phyloP scores from a whole-genome alignment of 116 monocot species.

The Cymodocea nodosa region DNA sequence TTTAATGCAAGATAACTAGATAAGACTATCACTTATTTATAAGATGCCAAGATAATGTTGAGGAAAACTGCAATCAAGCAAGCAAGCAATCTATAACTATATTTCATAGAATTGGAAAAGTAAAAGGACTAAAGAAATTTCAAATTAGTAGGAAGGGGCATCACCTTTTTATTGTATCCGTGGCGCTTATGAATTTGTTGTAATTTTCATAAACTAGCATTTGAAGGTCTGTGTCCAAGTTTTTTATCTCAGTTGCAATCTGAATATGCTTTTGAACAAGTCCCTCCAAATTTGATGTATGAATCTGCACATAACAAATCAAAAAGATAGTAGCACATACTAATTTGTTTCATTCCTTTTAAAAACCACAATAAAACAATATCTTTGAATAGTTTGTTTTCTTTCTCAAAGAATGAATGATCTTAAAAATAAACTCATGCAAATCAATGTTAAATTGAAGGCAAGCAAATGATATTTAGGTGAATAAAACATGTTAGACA shows the following conservation, averaged over 20 bases:
- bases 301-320: conserved; percentile 26
- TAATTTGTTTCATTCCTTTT: too few relatives aligned
- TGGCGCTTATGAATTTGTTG: conserved; percentile 98
- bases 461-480: background rate
- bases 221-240: conserved; percentile 94
- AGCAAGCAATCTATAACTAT: too few relatives aligned
- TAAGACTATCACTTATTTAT: too few relatives aligned
- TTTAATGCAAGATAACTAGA: too few relatives aligned
- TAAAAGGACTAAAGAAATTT: background rate
- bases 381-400: too few relatives aligned
- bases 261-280: conserved; percentile 90
- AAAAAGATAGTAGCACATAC: too few relatives aligned
- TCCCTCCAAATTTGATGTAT: conserved; percentile 75
- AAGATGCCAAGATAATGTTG: too few relatives aligned
- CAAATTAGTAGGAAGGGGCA: background rate
- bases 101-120: background rate
- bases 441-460: background rate
- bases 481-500: background rate
- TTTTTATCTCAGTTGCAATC: conserved; percentile 99
- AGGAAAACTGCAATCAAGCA: too few relatives aligned
- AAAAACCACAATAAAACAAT: too few relatives aligned
- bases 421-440: too few relatives aligned
- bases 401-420: too few relatives aligned
- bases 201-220: conserved; percentile 99
- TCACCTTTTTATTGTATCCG: conserved; percentile 96